Base-by-base conservation (phyloP, 768 basidiomycete genomes). In the Royoungia palumana region DNA sequence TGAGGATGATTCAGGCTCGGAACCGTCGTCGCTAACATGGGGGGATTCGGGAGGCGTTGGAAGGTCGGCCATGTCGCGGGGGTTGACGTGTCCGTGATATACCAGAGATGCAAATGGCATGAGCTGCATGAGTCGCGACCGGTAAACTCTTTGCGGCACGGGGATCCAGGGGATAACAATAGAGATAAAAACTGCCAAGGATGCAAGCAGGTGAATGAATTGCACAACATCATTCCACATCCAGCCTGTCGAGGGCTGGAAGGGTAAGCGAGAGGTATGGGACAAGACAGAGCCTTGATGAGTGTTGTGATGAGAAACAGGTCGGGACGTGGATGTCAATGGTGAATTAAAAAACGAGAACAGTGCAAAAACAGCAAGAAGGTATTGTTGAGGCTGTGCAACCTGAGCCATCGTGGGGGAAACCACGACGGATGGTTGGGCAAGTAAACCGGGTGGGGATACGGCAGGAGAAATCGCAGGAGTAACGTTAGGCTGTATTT, bases 341-440 rank as follows among this genome's bases (percentile, higher is more conserved):
- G 86, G 82, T 0, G 84, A 86, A 58, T 87, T 89, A 73, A 90
- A 88, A 70, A 92, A 87, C 0, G 87, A 90, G 70, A 93, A 89
- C 46, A 92, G 74, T 0, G 87, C 87, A 58, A 92, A 92, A 22
- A 81, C 81, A 22, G 87, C 89, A 40, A 93, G 80, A 44, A 92
- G 82, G 64, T 87, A 90, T 53, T 89, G 88, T 36, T 66, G 74
- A 3, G 70, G 64, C 16, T 62, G 63, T 17, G 25, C 8, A 5
- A 41, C 35, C 30, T 57, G 65, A 30, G 61, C 39, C 16, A 35
- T 32, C 5, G 41, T 17, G 9, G 55, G 50, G 10, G 58, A 53
- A 2, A 56, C 49, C 4, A 42, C 47, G 21, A 60, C 52, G 39
- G 41, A 37, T 28, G 59, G 43, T 13, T 59, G 55, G 12, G 57